These are phyloP conservation scores for Solanum raphanifolium DNA, from an alignment of 257 asterid species.

Conservation along the genomic window DNA sequence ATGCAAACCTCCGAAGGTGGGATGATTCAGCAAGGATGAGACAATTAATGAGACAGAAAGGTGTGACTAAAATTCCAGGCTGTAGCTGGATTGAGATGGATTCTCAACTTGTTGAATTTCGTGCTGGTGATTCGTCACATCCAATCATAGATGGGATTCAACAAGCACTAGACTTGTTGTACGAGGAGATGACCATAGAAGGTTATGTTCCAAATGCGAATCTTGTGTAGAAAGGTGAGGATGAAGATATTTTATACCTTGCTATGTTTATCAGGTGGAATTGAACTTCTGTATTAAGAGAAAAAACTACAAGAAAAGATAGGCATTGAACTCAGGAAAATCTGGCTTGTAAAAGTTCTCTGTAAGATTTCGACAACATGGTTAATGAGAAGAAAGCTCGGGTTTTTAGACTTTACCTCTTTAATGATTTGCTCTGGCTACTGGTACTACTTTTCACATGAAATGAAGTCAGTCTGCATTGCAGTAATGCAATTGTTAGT, in stretches of 20 bases:
- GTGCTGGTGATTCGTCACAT: conserved; percentile 46
- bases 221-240: conserved; percentile 8
- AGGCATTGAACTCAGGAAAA: not conserved
- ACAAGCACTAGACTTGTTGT: conserved; percentile 40
- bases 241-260: not conserved
- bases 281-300: not conserved
- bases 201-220: conserved; percentile 11
- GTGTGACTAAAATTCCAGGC: conserved; percentile 76
- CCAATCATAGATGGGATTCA: conserved; percentile 27
- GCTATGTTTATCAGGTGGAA: not conserved
- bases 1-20: conserved; percentile 66
- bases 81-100: conserved; percentile 90
- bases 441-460: not conserved
- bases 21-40: conserved; percentile 77
- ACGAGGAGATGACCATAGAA: conserved; percentile 42
- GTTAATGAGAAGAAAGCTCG: not conserved
- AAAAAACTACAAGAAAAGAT: not conserved
- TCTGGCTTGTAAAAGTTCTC: not conserved
- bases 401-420: not conserved
- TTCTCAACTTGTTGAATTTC: conserved; percentile 60
- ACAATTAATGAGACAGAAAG: conserved; percentile 58
- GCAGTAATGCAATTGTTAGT: not conserved
- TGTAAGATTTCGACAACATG: not conserved
- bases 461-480: not conserved
- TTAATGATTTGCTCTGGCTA: not conserved